These are phyloP conservation scores for Meira miltonrushii DNA, from an alignment of 1,284 basidiomycete species.

Conservation along the genomic window DNA sequence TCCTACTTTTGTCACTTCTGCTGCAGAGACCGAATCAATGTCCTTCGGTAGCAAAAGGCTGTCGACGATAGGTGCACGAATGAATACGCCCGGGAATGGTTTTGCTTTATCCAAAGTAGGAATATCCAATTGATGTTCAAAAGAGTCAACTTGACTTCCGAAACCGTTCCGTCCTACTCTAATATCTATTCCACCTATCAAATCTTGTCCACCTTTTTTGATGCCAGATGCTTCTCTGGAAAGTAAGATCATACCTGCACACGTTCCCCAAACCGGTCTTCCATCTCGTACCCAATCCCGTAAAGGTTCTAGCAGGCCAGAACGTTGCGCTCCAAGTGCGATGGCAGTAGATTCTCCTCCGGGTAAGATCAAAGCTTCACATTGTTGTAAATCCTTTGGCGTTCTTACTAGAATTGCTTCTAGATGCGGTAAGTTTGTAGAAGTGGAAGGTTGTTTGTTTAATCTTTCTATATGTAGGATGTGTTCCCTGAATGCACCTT, in stretches of 20 bases:
- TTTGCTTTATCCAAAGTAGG: slow-evolving; percentile 57
- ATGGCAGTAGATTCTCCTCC: slow-evolving; percentile 90
- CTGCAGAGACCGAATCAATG: slow-evolving; percentile 9
- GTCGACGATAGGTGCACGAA: slow-evolving; percentile 74
- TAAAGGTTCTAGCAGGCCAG: slow-evolving; percentile 74
- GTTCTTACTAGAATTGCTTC: slow-evolving; percentile 66
- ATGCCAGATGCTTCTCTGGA: slow-evolving; percentile 59
- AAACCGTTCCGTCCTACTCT: slow-evolving; percentile 73
- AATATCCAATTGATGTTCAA: slow-evolving; percentile 72
- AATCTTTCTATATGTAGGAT: slow-evolving; percentile 62
- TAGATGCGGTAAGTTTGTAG: slow-evolving; percentile 14
- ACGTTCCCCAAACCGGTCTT: slow-evolving; percentile 86
- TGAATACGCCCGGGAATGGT: slow-evolving; percentile 79
- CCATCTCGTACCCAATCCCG: slow-evolving; percentile 62
- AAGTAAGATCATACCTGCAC: slow-evolving; percentile 90
- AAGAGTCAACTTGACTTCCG: slow-evolving; percentile 71
- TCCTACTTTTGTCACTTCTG: slow-evolving; percentile 4
- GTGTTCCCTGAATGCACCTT: slow-evolving; percentile 91
- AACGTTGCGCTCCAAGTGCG: slow-evolving; percentile 71
- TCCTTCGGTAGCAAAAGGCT: slow-evolving; percentile 24
- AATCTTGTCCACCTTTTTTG: slow-evolving; percentile 81
- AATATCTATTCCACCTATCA: slow-evolving; percentile 76
- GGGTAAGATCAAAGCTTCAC: slow-evolving; percentile 84
- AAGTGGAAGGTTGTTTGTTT: slow-evolving; percentile 18
- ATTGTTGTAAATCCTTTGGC: slow-evolving; percentile 66